Evolutionary conservation across 805 yeast species (phyloP).

Genomic region (Osmozyma mogii): DNA sequence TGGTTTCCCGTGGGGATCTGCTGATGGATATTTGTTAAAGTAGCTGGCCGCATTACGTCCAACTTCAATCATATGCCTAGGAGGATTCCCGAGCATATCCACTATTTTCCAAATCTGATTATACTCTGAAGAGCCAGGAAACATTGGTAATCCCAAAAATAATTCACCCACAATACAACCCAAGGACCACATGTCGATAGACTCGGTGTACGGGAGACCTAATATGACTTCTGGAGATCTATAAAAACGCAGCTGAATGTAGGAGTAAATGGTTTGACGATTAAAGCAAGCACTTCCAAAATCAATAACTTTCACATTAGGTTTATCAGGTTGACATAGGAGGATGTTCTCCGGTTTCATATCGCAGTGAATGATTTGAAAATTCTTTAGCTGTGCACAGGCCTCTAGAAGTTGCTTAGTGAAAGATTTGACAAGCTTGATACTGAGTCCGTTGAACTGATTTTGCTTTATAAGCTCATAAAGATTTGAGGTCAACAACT

Average conservation of each 20-base stretch:
- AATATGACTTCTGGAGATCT: conserved; percentile 91
- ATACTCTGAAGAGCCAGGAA: conserved; percentile 92
- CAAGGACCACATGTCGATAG: conserved; percentile 96
- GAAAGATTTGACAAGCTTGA: conserved; percentile 69
- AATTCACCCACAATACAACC: conserved; percentile 91
- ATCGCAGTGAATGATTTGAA: conserved; percentile 90
- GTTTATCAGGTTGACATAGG: conserved; percentile 69
- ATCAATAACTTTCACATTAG: conserved; percentile 87
- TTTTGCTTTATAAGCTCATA: conserved; percentile 90
- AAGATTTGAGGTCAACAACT: conserved; percentile 75
- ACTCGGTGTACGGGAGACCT: conserved; percentile 85
- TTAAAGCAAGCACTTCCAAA: conserved; percentile 96
- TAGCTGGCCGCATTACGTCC: conserved; percentile 77
- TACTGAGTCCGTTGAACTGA: conserved; percentile 83
- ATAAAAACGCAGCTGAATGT: conserved; percentile 87
- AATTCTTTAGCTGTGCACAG: conserved; percentile 68
- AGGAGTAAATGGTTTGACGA: conserved; percentile 79
- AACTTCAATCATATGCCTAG: conserved; percentile 94
- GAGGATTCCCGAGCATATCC: conserved; percentile 79
- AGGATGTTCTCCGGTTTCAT: conserved; percentile 93
- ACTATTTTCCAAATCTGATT: conserved; percentile 81
- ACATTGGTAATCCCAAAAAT: conserved; percentile 83
- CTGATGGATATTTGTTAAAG: conserved; percentile 37
- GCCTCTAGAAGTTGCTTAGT: conserved; percentile 79
- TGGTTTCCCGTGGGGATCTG: conserved; percentile 19